A percentile compares a stretch with the other conserved stretches of the same genome.
phyloP scores from a whole-genome alignment of 352 stramenopile species.

The Halophytophthora polymorphica region DNA sequence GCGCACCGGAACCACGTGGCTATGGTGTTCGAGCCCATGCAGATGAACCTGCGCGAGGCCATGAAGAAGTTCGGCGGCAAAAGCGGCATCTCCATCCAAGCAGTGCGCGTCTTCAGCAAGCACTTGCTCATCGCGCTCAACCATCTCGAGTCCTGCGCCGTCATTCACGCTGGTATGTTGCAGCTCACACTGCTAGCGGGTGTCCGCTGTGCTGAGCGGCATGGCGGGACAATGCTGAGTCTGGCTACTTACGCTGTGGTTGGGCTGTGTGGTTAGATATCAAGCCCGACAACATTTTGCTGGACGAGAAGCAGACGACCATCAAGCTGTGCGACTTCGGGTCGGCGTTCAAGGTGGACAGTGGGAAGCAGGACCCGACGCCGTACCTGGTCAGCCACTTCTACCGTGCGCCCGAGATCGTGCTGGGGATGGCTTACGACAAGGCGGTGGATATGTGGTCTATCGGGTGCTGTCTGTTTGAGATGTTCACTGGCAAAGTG shows the following conservation, averaged over 20 bases:
- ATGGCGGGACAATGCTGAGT: constrained; percentile 5
- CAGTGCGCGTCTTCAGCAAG: constrained; percentile 82
- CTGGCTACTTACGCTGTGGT: constrained; percentile 1
- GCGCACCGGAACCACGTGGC: constrained; percentile 94
- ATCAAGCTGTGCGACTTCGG: constrained; percentile 98
- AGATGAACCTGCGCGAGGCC: constrained; percentile 95
- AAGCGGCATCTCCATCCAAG: constrained; percentile 77
- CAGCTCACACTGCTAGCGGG: not conserved
- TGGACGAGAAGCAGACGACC: constrained; percentile 93
- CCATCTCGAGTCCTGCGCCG: constrained; percentile 62
- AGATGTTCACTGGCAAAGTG: constrained; percentile 97
- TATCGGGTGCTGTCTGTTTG: constrained; percentile 95
- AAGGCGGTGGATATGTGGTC: constrained; percentile 98
- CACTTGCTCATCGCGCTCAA: constrained; percentile 77
- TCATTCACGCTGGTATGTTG: constrained; percentile 91
- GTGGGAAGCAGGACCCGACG: constrained; percentile 92
- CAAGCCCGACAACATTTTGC: constrained; percentile 98
- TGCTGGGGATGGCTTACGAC: constrained; percentile 91
- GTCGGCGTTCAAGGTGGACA: constrained; percentile 91
- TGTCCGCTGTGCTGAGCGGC: not conserved
- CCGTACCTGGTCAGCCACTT: constrained; percentile 99
- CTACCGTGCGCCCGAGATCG: constrained; percentile 96
- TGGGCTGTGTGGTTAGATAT: constrained; percentile 85
- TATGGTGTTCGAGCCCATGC: constrained; percentile 97
- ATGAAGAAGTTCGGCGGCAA: constrained; percentile 90